Base-by-base conservation (phyloP, 306 rosid species). In the Aeschynomene evenia region DNA sequence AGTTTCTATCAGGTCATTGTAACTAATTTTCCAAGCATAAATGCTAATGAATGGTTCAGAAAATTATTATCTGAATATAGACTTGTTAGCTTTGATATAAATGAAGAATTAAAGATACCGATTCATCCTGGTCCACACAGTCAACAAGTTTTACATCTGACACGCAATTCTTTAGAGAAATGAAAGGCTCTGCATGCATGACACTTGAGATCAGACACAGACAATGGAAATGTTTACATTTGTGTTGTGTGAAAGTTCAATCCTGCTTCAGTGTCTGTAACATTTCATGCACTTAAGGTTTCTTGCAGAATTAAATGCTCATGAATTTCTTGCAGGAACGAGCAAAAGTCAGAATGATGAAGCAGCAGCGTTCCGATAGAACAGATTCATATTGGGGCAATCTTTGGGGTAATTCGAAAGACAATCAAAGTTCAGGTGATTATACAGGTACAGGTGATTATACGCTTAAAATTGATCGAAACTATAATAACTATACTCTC, bases 311-410 rank as follows among this genome's bases (percentile, higher is more conserved):
- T 66, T 57, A 37, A 59, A 55, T 15, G 63, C 24, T 50, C 19
- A 19, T 24, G 39, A 29, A n/a, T 69, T 66, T 74, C 46, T 74
- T 68, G 63, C 87, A 92, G 96, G 80, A 52, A 79, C 71, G 82
- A 80, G 95, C 95, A 59, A 89, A 89, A 77, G 11, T 59, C 15
- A 86, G 88, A 81, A 83, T 86, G 95, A 79, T n/a, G 82, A 87
- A 79, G 78, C 80, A 81, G 78, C 76, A 81, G 68, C 75, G 57
- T 67, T 68, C 87, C 16, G 76, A 57, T 23, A 66, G 65, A 26
- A 70, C 77, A 12, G 80, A 63, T 39, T 77, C 95, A 66, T 89
- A 86, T 79, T 89, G 98, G 98, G 81, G 71, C 72, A 67, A 75
- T 48, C 68, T 75, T 3, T 67, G 74, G 96, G 89, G 85, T 45